Percentiles rank a stretch among this genome's conserved stretches.
Conservation (phyloP, 2,329 filamentous ascomycete genomes). For the Stachybotrys chlorohalonatus region DNA sequence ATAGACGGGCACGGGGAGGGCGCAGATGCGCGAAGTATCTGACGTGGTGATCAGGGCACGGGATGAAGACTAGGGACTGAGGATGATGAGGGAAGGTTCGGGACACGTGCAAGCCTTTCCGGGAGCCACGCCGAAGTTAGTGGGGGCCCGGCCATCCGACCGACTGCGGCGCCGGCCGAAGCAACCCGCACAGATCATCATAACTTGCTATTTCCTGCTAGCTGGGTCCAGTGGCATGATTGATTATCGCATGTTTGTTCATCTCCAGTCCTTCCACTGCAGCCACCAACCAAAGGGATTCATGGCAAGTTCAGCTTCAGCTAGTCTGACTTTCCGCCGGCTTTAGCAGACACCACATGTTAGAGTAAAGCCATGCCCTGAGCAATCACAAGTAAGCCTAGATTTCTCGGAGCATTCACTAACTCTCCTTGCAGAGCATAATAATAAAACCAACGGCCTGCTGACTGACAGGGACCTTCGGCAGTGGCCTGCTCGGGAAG, state of each 20-base stretch:
- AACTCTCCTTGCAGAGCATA: too few relatives aligned
- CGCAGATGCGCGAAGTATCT: not conserved
- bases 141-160: not conserved
- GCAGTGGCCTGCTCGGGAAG: not conserved
- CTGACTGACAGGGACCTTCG: not conserved
- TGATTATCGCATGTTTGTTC: not conserved
- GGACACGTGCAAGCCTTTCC: not conserved
- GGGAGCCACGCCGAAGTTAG: not conserved
- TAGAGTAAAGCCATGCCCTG: too few relatives aligned
- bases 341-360: too few relatives aligned
- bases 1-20: conserved; percentile 1
- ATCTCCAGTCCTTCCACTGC: not conserved
- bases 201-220: not conserved
- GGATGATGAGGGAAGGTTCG: not conserved
- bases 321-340: too few relatives aligned
- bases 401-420: too few relatives aligned
- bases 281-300: not conserved
- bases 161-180: not conserved
- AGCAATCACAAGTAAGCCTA: too few relatives aligned
- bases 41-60: too few relatives aligned
- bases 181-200: not conserved
- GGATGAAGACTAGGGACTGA: not conserved
- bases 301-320: not conserved
- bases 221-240: not conserved
- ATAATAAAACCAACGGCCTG: not conserved